Base-by-base conservation (phyloP, 2,329 filamentous ascomycete species). In the Cercospora zeina region DNA sequence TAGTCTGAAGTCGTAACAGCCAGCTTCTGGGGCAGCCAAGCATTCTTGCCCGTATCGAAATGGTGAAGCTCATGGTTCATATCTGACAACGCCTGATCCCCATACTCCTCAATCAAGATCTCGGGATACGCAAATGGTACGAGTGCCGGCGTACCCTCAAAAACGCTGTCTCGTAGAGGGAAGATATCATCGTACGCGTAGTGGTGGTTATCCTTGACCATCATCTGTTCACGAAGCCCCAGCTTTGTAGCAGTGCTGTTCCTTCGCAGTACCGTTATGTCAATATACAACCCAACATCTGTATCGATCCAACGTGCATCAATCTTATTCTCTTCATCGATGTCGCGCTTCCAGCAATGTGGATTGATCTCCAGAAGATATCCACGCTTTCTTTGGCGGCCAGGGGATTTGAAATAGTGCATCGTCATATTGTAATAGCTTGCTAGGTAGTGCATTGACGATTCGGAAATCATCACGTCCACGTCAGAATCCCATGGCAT, bases 401-500 rank as follows among this genome's bases (percentile, higher is more conserved):
- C 62, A n/a, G 66, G 60, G 36, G 59, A 74, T 65, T 54, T 72
- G 63, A 68, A 73, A 58, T 78, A 76, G 66, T 86, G 82, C 21
- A 86, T 78, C 0, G 82, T 85, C 83, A 86, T 85, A 69, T 87
- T 87, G 75, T 86, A 85, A 73, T 84, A 85, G 24, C 75, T 73
- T 9, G 82, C 84, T 5, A 87, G 75, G 71, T 83, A 83, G n/a
- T 77, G 72, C 57, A 86, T 83, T 0, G 81, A 81, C 11, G 73
- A 69, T 69, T 85, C 82, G 5, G 82, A 81, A 14, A 87, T 78
- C 70, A 85, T 82, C 11, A 86, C 82, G 65, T 87, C 85, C 54
- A 86, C 70, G 67, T 87, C 84, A 11, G 80, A 81, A 69, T 87
- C 85, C 84, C 85, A 87, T 2, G 84, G 84, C 73, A 87, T 79